Conservation (phyloP, 495 filamentous ascomycete genomes). For the Ascodesmis nigricans region DNA sequence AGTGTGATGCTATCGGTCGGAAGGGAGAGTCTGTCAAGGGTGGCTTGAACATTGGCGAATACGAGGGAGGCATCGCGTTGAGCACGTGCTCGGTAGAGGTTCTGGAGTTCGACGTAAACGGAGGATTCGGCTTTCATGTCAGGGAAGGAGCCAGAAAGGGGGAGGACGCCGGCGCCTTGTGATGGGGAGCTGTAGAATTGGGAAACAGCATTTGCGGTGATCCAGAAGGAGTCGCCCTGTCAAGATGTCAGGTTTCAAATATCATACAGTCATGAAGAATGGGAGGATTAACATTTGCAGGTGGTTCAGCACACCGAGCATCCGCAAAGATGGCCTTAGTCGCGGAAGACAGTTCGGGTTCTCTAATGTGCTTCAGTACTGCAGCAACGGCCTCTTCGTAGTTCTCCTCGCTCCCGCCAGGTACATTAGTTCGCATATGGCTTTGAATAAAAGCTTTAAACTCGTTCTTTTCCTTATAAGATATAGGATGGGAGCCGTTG, state of each 20-base stretch:
- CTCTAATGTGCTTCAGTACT: conserved; percentile 60
- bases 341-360: conserved; percentile 39
- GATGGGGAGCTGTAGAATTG: conserved; percentile 48
- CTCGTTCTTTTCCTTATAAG: conserved; percentile 68
- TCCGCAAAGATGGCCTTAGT: conserved; percentile 62
- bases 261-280: not conserved
- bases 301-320: conserved; percentile 31
- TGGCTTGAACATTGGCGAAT: conserved; percentile 37
- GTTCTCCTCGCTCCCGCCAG: conserved; percentile 90
- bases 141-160: conserved; percentile 68
- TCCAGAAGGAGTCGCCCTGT: conserved; percentile 50
- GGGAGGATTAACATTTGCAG: conserved; percentile 14
- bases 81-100: conserved; percentile 60
- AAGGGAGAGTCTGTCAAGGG: conserved; percentile 33
- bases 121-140: conserved; percentile 95
- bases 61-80: conserved; percentile 62
- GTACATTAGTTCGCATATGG: conserved; percentile 44
- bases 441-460: conserved; percentile 48
- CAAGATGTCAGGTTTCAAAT: too few species aligned
- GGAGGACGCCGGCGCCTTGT: conserved; percentile 32
- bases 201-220: conserved; percentile 62
- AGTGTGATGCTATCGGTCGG: conserved; percentile 31
- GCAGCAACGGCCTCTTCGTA: conserved; percentile 80
- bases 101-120: conserved; percentile 81
- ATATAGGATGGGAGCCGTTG: conserved; percentile 41